Percentiles rank a stretch among this genome's conserved stretches.
Evolutionary conservation across 2,329 filamentous ascomycete genomes (phyloP).

Genomic region (Dryadomyces sulphureus): DNA sequence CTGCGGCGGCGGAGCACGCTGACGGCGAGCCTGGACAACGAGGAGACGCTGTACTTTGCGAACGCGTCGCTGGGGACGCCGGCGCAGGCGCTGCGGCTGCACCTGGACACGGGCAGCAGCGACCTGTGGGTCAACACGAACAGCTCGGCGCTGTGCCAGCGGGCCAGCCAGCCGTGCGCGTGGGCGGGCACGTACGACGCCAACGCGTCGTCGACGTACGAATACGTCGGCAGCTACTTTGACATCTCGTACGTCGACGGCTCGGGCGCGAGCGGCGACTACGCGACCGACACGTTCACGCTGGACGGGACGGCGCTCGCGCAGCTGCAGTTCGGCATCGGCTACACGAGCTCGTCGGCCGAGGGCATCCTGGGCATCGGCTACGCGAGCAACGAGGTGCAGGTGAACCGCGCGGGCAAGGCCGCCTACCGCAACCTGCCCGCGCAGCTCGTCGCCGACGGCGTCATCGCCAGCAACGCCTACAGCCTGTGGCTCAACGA

Average conservation of each 20-base stretch:
- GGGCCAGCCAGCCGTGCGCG: slow-evolving; percentile 34
- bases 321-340: slow-evolving; percentile 57
- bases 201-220: slow-evolving; percentile 61
- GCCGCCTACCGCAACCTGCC: slow-evolving; percentile 55
- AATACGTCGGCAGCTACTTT: slow-evolving; percentile 60
- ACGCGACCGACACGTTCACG: slow-evolving; percentile 57
- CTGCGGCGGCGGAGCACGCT: slow-evolving; percentile 27
- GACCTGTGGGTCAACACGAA: slow-evolving; percentile 58
- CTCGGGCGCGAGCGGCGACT: slow-evolving; percentile 62
- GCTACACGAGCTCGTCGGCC: slow-evolving; percentile 42
- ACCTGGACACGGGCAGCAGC: slow-evolving; percentile 55
- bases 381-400: slow-evolving; percentile 65
- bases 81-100: slow-evolving; percentile 38
- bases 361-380: slow-evolving; percentile 80
- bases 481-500: slow-evolving; percentile 69
- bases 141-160: slow-evolving; percentile 43
- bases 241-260: slow-evolving; percentile 83
- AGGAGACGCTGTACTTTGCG: slow-evolving; percentile 49
- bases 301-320: slow-evolving; percentile 37
- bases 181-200: slow-evolving; percentile 52
- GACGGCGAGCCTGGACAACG: slow-evolving; percentile 35
- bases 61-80: slow-evolving; percentile 51
- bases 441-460: slow-evolving; percentile 43
- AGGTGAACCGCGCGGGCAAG: slow-evolving; percentile 41
- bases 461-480: slow-evolving; percentile 48